Conservation (phyloP, 1,139 yeast species). For the Debaryomycetaceae sp. region DNA sequence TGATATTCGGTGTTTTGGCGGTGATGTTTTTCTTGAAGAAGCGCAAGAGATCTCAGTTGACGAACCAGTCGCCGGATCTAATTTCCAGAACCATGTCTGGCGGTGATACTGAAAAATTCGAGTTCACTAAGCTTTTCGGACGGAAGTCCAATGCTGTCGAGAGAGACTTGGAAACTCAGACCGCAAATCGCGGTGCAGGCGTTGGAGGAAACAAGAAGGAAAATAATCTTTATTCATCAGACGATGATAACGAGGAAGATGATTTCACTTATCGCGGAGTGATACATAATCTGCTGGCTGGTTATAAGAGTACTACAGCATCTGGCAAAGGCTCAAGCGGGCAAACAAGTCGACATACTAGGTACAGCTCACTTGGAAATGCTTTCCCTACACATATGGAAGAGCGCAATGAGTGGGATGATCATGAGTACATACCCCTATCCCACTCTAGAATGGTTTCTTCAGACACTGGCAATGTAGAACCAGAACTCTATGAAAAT, state of each 20-base stretch:
- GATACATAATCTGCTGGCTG: not conserved
- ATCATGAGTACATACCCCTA: conserved; percentile 10
- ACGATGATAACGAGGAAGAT: conserved; percentile 13
- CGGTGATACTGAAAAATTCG: conserved; percentile 11
- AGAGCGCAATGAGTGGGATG: conserved; percentile 1
- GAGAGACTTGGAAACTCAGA: conserved; percentile 5
- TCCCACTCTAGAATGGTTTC: conserved; percentile 4
- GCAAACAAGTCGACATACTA: conserved; percentile 12
- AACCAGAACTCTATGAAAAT: not conserved
- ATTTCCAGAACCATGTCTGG: conserved; percentile 18
- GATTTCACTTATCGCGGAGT: conserved; percentile 47
- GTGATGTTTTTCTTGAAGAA: conserved; percentile 35
- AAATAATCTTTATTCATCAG: not conserved
- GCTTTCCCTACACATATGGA: conserved; percentile 4
- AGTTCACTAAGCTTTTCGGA: conserved; percentile 33
- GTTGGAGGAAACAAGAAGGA: not conserved
- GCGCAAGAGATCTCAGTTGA: conserved; percentile 24
- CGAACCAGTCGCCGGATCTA: conserved; percentile 47
- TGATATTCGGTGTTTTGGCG: conserved; percentile 37
- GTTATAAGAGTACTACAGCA: conserved; percentile 21
- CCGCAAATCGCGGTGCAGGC: conserved; percentile 2
- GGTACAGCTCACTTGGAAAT: conserved; percentile 8
- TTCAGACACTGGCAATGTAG: conserved; percentile 11
- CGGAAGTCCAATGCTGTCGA: conserved; percentile 14
- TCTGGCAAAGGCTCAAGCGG: conserved; percentile 23